These are phyloP conservation scores for Cardamine resedifolia DNA, from an alignment of 345 rosid genomes.

Conservation along the genomic window DNA sequence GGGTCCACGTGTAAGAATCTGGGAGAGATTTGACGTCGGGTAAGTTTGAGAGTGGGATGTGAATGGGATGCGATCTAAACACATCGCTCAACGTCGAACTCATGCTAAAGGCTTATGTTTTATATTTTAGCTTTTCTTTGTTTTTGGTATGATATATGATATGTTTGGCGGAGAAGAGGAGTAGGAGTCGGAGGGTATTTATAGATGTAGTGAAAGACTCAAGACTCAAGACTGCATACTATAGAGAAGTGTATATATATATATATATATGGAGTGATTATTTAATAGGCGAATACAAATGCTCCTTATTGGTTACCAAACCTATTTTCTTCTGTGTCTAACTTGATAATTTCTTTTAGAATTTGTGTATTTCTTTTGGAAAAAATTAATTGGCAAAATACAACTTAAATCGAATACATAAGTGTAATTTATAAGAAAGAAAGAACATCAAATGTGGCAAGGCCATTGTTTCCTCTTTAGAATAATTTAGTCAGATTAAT, in stretches of 20 bases:
- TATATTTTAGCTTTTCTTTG: neutral
- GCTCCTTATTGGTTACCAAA: constrained; percentile 4
- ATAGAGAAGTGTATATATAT: neutral
- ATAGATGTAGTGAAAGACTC: constrained; percentile 10
- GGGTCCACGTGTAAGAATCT: constrained; percentile 75
- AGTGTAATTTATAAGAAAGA: neutral
- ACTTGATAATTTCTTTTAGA: neutral
- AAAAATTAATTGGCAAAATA: neutral
- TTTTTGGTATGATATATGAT: constrained; percentile 11
- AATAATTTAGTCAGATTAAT: no score
- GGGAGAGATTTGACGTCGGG: constrained; percentile 67
- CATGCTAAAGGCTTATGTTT: constrained; percentile 36
- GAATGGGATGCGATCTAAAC: constrained; percentile 54
- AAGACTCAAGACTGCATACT: neutral
- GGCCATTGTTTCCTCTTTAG: no score
- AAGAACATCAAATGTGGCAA: no score
- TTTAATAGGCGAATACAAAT: constrained; percentile 8
- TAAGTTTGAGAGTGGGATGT: constrained; percentile 48
- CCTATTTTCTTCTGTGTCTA: neutral
- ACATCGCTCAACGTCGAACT: constrained; percentile 60
- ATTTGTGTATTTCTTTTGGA: neutral
- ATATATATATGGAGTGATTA: neutral
- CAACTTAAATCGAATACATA: neutral
- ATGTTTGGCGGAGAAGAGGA: constrained; percentile 32
- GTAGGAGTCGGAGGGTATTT: constrained; percentile 38